A percentile compares a stretch with the other conserved stretches of the same genome.
phyloP scores from a whole-genome alignment of 495 filamentous ascomycete species.

The Pyrenula aspistea region DNA sequence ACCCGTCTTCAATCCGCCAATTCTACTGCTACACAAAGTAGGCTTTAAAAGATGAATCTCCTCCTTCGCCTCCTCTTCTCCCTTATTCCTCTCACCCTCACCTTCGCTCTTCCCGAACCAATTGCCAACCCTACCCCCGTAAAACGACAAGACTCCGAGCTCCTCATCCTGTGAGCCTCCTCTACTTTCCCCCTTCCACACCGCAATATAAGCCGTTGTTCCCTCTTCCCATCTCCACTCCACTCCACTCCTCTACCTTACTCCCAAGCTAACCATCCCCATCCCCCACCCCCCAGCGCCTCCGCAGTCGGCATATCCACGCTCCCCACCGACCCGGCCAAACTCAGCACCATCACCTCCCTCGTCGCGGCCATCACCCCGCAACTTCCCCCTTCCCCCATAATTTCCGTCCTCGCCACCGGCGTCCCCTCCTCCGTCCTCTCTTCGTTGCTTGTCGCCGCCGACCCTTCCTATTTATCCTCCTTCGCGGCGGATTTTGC shows the following conservation, averaged over 20 bases:
- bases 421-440: conserved; percentile 13
- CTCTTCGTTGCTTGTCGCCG: conserved; percentile 5
- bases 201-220: neutral
- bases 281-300: conserved; percentile 7
- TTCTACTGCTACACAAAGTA: too few relatives aligned
- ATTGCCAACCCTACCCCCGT: neutral
- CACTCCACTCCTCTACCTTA: neutral
- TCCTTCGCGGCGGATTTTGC: conserved; percentile 12
- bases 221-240: neutral
- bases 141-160: neutral
- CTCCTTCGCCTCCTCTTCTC: conserved; percentile 3
- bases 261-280: conserved; percentile 1
- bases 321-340: conserved; percentile 15
- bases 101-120: neutral
- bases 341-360: conserved; percentile 11
- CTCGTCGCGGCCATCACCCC: conserved; percentile 10
- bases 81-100: conserved; percentile 1
- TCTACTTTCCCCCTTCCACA: neutral
- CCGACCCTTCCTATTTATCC: conserved; percentile 11
- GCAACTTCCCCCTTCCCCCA: conserved; percentile 14
- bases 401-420: conserved; percentile 13
- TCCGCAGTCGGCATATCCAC: conserved; percentile 13
- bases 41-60: conserved; percentile 4
- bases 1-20: too few relatives aligned
- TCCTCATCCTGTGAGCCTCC: neutral